Evolutionary conservation across 495 filamentous ascomycete genomes (phyloP), one percentile per base, ranked within the genome.

Genomic region (Hypoxylon lienhwacheense): DNA sequence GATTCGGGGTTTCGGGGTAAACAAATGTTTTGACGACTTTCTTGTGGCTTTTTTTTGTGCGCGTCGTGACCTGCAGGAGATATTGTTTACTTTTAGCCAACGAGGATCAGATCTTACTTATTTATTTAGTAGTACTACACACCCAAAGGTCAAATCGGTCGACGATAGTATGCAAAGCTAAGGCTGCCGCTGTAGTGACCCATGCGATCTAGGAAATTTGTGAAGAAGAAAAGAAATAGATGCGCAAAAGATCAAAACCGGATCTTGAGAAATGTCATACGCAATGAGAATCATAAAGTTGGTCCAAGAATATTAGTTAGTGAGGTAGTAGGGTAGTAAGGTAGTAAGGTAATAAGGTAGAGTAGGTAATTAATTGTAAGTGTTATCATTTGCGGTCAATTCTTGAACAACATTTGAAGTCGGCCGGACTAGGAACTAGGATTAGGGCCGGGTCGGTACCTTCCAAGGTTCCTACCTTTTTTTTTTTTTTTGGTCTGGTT

Each of bases 341-440:
- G n/a, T n/a, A n/a, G n/a, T n/a, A n/a, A n/a, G n/a, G n/a, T n/a
- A n/a, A n/a, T n/a, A n/a, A n/a, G n/a, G n/a, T n/a, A n/a, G n/a
- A n/a, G n/a, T n/a, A n/a, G n/a, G n/a, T n/a, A n/a, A n/a, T n/a
- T n/a, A n/a, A 54, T 41, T 33, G 36, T 52, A 12, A 14, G 26
- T 43, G 28, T 50, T 47, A 43, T 48, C 37, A 52, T 47, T 61
- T 61, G 58, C 58, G 58, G 52, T 61, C 58, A 61, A 55, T 26
- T n/a, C n/a, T n/a, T n/a, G n/a, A n/a, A n/a, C n/a, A n/a, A n/a
- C n/a, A n/a, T n/a, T n/a, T n/a, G 36, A 20, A 53, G 24, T 12
- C 33, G 58, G 47, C 42, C 25, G 47, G 53, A 20, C 20, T 47
- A 43, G 17, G 58, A 52, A 61, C 53, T 35, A 49, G 40, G 26